Conservation (phyloP, 306 rosid species). For the Cicer yamashitae region DNA sequence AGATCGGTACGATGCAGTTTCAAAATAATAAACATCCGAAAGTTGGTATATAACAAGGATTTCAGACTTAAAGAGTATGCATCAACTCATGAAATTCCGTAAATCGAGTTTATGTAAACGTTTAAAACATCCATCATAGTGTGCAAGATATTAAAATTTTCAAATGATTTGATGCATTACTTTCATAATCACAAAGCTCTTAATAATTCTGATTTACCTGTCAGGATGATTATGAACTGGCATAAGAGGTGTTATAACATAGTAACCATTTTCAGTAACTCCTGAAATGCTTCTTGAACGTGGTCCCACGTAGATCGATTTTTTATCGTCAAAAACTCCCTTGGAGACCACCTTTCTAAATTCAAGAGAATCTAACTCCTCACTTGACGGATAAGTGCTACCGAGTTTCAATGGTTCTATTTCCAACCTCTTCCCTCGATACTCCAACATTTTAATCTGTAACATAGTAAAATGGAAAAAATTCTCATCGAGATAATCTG, state of each 20-base stretch:
- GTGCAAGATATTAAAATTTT: not conserved
- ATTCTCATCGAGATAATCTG: constrained; percentile 28
- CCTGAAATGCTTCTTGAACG: constrained; percentile 99
- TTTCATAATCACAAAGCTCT: constrained; percentile 22
- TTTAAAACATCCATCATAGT: constrained; percentile 1
- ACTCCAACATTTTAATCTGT: constrained; percentile 76
- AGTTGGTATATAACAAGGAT: not conserved
- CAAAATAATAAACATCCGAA: constrained; percentile 34
- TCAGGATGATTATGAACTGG: constrained; percentile 62
- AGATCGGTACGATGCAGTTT: not conserved
- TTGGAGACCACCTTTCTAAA: constrained; percentile 75
- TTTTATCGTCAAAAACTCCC: constrained; percentile 81
- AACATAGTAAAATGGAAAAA: constrained; percentile 30
- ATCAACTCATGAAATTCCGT: not conserved
- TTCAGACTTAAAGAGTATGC: not conserved
- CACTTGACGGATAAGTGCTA: constrained; percentile 51
- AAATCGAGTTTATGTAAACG: not conserved
- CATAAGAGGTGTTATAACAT: constrained; percentile 82
- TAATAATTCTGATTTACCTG: constrained; percentile 56
- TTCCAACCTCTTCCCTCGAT: constrained; percentile 74
- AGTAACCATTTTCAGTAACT: constrained; percentile 93
- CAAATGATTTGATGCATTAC: constrained; percentile 19
- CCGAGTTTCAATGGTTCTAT: constrained; percentile 70
- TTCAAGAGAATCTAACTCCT: constrained; percentile 69
- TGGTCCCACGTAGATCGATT: constrained; percentile 84